phyloP scores from a whole-genome alignment of 306 rosid species.

The Crataegus laevigata region DNA sequence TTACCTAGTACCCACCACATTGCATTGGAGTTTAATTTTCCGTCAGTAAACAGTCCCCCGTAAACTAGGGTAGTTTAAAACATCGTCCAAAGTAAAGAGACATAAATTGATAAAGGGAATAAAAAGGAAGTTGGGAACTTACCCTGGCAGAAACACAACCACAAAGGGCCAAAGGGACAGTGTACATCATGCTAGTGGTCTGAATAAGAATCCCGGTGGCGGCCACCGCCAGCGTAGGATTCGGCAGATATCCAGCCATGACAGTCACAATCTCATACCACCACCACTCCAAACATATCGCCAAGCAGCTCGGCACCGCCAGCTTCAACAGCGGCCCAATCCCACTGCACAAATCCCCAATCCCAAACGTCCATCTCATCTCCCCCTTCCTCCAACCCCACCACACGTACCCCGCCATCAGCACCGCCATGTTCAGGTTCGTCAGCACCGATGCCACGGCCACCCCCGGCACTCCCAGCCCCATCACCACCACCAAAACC shows the following conservation, averaged over 20 bases:
- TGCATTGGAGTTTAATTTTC: too few species aligned
- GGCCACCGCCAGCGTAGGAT: conserved; percentile 73
- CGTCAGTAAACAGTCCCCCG: too few species aligned
- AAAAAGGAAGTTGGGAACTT: not conserved
- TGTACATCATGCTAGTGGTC: conserved; percentile 97
- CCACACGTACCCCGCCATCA: conserved; percentile 63
- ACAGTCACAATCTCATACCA: conserved; percentile 95
- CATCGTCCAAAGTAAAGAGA: too few species aligned
- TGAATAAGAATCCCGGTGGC: conserved; percentile 96
- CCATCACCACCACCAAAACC: conserved; percentile 37
- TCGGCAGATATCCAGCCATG: conserved; percentile 72
- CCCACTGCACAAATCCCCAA: conserved; percentile 39
- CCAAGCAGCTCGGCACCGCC: conserved; percentile 86
- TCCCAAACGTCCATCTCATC: conserved; percentile 39
- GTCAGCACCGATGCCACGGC: conserved; percentile 86
- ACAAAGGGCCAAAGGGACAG: conserved; percentile 95
- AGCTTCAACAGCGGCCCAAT: conserved; percentile 48
- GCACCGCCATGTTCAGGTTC: conserved; percentile 59
- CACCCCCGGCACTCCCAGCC: conserved; percentile 73
- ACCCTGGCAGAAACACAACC: conserved; percentile 96
- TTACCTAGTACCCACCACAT: too few species aligned
- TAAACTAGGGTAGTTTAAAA: too few species aligned
- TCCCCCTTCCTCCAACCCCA: conserved; percentile 28
- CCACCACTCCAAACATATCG: conserved; percentile 99
- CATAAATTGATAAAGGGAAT: too few species aligned